These are phyloP conservation scores for Spatholobus suberectus DNA, from an alignment of 306 rosid genomes.

Conservation along the genomic window DNA sequence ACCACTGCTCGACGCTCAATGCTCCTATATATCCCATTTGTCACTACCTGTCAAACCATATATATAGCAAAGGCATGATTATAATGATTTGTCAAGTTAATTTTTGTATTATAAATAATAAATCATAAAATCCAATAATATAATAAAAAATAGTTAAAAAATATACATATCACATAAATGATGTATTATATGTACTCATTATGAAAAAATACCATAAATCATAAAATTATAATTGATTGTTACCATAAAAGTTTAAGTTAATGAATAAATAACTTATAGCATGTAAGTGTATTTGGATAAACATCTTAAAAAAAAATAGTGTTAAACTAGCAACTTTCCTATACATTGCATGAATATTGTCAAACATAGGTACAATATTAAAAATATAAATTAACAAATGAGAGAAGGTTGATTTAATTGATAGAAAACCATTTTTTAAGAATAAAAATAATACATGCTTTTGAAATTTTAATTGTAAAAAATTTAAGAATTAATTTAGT, in stretches of 20 bases:
- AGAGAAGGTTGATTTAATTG: too few species aligned
- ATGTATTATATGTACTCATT: not conserved
- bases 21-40: constrained; percentile 59
- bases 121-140: not conserved
- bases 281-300: not conserved
- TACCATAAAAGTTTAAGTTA: not conserved
- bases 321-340: not conserved
- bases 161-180: not conserved
- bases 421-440: not conserved
- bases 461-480: too few species aligned
- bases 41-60: constrained; percentile 48
- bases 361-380: too few species aligned
- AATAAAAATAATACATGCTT: too few species aligned
- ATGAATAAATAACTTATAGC: too few species aligned
- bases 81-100: not conserved
- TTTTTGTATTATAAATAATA: not conserved
- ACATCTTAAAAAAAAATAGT: not conserved
- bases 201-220: not conserved
- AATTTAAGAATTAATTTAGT: too few species aligned
- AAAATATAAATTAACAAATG: too few species aligned
- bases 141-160: not conserved
- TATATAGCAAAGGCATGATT: not conserved
- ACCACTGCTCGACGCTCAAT: constrained; percentile 53
- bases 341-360: too few species aligned
- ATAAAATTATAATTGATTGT: not conserved